Base-by-base conservation (phyloP, 331 rosid species). In the Dryas integrifolia region DNA sequence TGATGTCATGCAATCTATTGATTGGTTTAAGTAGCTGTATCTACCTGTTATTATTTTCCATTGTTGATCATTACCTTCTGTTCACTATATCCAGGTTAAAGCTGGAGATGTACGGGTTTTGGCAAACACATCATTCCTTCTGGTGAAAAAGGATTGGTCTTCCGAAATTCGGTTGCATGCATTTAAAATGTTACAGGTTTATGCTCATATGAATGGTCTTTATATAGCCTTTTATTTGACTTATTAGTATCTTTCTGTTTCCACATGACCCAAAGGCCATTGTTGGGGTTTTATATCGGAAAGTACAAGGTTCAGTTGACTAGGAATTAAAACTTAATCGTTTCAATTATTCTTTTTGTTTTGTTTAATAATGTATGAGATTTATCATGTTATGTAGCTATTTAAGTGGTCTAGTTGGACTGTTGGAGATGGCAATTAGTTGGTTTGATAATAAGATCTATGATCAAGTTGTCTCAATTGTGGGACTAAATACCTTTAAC, bases 101-200 rank as follows among this genome's bases (percentile, higher is more conserved):
- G 48, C 84, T 2, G 99, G 97, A 72, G 93, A 92, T 67, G 65
- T 87, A 63, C 82, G 89, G 44, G 66, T 79, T 70, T 81, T 95
- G 85, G 99, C 92, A 35, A 94, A 79, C 83, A 83, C 90, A 26
- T 83, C 96, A 5, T 85, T 91, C 76, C 77, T 80, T 80, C 72
- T 94, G 70, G 99, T 88, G 46, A 92, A 82, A 64, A 95, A 82
- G 83, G 87, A 92, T 39, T 89, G 96, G 96, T 88, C 99, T 9
- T 82, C 96, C 12, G 99, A 88, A 85, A 95, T 95, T 73, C 93
- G 97, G 79, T 76, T 95, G 82, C 99, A 95, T 70, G 96, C 99
- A 15, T 87, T 85, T 75, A 95, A 92, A 83, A 89, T 89, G 92
- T 82, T 95, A 73, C 99, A 92, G 96, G 99, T 92, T 86, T 40